These are phyloP conservation scores for Pharnaceum exiguum DNA, from an alignment of 148 eudicot species.

Conservation along the genomic window DNA sequence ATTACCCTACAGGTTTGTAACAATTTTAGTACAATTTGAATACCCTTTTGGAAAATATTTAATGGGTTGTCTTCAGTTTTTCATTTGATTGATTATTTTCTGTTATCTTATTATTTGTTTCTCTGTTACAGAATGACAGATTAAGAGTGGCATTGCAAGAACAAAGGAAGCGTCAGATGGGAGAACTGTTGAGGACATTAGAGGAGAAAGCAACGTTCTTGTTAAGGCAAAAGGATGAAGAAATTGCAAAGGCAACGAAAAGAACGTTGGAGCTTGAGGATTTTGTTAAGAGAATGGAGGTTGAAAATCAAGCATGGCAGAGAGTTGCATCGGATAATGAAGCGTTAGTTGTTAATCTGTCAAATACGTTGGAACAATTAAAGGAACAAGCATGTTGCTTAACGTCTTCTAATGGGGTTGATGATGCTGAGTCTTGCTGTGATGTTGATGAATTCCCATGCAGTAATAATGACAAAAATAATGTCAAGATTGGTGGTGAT, in stretches of 20 bases:
- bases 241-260: slow-evolving; percentile 39
- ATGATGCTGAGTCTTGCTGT: slow-evolving; percentile 65
- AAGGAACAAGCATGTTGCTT: slow-evolving; percentile 28
- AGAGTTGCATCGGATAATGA: slow-evolving; percentile 55
- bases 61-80: slow-evolving; percentile 5
- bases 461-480: not conserved
- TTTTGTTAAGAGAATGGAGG: slow-evolving; percentile 36
- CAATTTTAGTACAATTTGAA: not conserved
- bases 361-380: slow-evolving; percentile 38
- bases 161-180: slow-evolving; percentile 55
- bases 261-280: slow-evolving; percentile 48
- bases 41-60: not conserved
- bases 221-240: slow-evolving; percentile 55
- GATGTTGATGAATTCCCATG: not conserved
- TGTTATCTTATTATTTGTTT: not conserved
- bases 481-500: no score
- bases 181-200: slow-evolving; percentile 22
- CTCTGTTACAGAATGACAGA: slow-evolving; percentile 62
- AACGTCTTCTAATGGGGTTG: slow-evolving; percentile 25
- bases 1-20: slow-evolving; percentile 53
- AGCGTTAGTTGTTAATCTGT: slow-evolving; percentile 38
- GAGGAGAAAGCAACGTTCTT: slow-evolving; percentile 36
- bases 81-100: not conserved
- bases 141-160: slow-evolving; percentile 53
- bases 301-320: slow-evolving; percentile 59